These are phyloP conservation scores for Citeromyces hawaiiensis DNA, from an alignment of 1,139 yeast genomes.

Conservation along the genomic window DNA sequence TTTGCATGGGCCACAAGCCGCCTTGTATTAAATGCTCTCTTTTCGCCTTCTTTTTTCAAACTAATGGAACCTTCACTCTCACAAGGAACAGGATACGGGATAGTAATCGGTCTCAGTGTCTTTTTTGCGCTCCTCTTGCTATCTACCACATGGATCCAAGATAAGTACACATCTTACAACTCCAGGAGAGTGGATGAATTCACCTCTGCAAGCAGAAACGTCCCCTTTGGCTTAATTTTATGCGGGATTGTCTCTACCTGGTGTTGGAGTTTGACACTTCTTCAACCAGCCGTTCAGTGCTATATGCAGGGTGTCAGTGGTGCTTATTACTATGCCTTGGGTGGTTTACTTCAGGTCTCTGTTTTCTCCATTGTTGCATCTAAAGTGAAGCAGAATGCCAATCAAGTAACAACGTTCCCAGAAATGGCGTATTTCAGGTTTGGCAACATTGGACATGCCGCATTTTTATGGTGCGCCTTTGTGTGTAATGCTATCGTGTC, in stretches of 20 bases:
- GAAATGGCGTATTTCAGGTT: constrained; percentile 39
- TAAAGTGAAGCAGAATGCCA: constrained; percentile 55
- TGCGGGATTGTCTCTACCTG: constrained; percentile 85
- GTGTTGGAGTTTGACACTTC: constrained; percentile 86
- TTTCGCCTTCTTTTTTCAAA: neutral
- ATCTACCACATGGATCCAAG: constrained; percentile 50
- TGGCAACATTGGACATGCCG: constrained; percentile 25
- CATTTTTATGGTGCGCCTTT: constrained; percentile 10
- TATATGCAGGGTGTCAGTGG: constrained; percentile 66
- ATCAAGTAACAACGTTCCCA: constrained; percentile 28
- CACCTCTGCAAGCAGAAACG: constrained; percentile 78
- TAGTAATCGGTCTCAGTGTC: constrained; percentile 78
- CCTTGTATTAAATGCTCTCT: too few relatives aligned
- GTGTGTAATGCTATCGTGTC: constrained; percentile 14
- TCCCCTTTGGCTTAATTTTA: constrained; percentile 67
- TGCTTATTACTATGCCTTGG: constrained; percentile 63
- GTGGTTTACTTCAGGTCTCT: constrained; percentile 61
- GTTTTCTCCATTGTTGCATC: constrained; percentile 64
- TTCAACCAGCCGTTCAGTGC: constrained; percentile 62
- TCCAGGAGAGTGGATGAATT: constrained; percentile 83
- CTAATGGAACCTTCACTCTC: constrained; percentile 24
- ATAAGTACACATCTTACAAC: constrained; percentile 59
- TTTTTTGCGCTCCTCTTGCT: constrained; percentile 76
- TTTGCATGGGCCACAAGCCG: too few relatives aligned
- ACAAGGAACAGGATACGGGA: constrained; percentile 86